Base-by-base conservation (phyloP, 768 basidiomycete species). In the Mrakia frigida region DNA sequence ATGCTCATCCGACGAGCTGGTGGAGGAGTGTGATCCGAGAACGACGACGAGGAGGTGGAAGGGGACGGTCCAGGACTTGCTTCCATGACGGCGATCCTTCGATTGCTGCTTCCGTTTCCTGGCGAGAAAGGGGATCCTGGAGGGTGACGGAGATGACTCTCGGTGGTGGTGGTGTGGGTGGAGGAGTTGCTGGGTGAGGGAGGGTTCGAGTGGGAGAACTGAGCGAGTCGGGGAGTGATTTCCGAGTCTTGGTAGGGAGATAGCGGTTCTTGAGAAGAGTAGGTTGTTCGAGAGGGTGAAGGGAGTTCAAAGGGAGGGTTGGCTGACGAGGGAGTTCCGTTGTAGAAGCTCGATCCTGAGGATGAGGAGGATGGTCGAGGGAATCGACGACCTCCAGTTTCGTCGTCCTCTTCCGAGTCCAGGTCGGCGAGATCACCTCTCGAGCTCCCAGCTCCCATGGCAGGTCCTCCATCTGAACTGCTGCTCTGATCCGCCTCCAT, bases 61-160 rank as follows among this genome's bases (percentile, higher is more conserved):
- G 35, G 70, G 28, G 50, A 59, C 0, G 69, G 50, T 6, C 33
- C 52, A 1, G 65, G 74, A 1, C 41, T 41, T n/a, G 65, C 59
- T 41, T 75, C 74, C 50, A 75, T 61, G 53, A 75, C 74, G 31
- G 68, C 67, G 43, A 75, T 75, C n/a, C 74, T 39, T 39, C 74
- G 74, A 35, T 75, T 75, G 50, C 67, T 68, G 53, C 52, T 72
- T 6, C 46, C 70, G 37, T 72, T 37, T 39, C 50, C 70, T 16
- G 70, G 46, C 2, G 70, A 52, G 46, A 53, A 71, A 14, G 39
- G 41, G 31, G 21, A 18, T 33, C 52, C 35, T 16, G 35, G 21
- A 33, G 46, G 70, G 23, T 72, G 70, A 9, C 65, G 35, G 23
- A 68, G 65, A 68, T 68, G 65, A n/a, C 21, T 37, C 5, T 68